These are phyloP conservation scores for Vitis riparia DNA, from an alignment of 164 flowering plant genomes.

Conservation along the genomic window DNA sequence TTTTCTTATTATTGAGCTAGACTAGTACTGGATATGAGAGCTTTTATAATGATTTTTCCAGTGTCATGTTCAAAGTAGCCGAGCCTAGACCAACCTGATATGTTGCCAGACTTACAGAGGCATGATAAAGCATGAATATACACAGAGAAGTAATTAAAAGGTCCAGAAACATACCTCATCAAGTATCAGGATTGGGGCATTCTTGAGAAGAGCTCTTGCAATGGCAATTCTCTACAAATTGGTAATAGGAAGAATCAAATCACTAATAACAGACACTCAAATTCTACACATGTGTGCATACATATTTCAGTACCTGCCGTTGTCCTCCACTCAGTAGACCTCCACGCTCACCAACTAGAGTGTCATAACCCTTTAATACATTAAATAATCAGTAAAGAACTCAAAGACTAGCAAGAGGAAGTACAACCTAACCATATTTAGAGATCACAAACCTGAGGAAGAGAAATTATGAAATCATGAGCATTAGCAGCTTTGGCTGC, in stretches of 20 bases:
- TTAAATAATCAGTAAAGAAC: slow-evolving; percentile 2
- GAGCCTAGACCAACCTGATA: background rate
- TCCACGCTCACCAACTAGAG: slow-evolving; percentile 97
- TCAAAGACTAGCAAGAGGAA: background rate
- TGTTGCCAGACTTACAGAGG: no score
- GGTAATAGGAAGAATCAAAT: slow-evolving; percentile 9
- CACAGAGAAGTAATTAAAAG: slow-evolving; percentile 1
- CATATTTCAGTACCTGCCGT: slow-evolving; percentile 68
- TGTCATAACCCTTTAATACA: slow-evolving; percentile 77
- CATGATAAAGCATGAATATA: background rate
- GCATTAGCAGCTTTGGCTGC: slow-evolving; percentile 99
- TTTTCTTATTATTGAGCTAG: no score
- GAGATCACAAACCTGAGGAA: slow-evolving; percentile 69
- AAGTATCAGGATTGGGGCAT: slow-evolving; percentile 89
- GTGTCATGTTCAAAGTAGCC: background rate
- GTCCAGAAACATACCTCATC: slow-evolving; percentile 63
- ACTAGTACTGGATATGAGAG: no score
- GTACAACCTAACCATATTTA: background rate
- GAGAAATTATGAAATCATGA: slow-evolving; percentile 91
- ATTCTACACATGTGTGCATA: no score
- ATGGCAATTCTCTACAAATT: slow-evolving; percentile 88
- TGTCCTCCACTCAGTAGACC: slow-evolving; percentile 95
- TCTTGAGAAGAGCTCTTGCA: slow-evolving; percentile 90
- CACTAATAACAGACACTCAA: background rate
- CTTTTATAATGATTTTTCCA: background rate